phyloP scores from a whole-genome alignment of 352 stramenopile species.

The Phytophthora megakarya region DNA sequence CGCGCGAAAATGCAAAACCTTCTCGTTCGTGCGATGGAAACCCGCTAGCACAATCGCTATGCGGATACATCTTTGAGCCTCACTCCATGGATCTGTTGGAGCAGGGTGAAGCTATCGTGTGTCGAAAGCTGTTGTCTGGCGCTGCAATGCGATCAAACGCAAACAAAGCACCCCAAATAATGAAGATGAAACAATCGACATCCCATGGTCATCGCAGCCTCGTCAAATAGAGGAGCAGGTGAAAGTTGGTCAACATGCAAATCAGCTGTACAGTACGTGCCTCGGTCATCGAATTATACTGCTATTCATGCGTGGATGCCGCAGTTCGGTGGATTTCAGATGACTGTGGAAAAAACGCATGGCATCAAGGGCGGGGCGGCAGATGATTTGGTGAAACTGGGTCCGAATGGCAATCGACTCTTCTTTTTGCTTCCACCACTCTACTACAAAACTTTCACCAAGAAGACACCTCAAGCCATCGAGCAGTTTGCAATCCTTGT shows the following conservation, averaged over 20 bases:
- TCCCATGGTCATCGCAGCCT: conserved; percentile 23
- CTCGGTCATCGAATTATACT: conserved; percentile 33
- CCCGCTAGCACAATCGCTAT: conserved; percentile 37
- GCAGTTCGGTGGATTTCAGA: conserved; percentile 36
- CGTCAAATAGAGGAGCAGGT: conserved; percentile 29
- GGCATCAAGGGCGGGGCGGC: conserved; percentile 27
- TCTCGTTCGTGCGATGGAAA: conserved; percentile 38
- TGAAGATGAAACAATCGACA: conserved; percentile 26
- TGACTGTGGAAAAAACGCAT: conserved; percentile 34
- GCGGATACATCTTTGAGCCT: conserved; percentile 44
- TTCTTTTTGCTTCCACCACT: conserved; percentile 43
- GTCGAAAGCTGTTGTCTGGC: conserved; percentile 30
- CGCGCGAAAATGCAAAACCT: conserved; percentile 9
- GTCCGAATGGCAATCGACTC: conserved; percentile 35
- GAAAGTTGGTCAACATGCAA: conserved; percentile 20
- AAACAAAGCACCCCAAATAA: conserved; percentile 12
- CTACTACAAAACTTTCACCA: conserved; percentile 39
- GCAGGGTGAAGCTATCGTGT: conserved; percentile 30
- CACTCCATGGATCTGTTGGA: conserved; percentile 36
- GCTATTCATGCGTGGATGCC: conserved; percentile 42
- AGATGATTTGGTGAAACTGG: conserved; percentile 40
- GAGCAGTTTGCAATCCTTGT: conserved; percentile 38
- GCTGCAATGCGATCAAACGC: conserved; percentile 11
- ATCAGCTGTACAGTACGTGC: conserved; percentile 43
- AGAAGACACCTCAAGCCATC: conserved; percentile 36